Conservation (phyloP, 352 stramenopile genomes). For the Globisporangium orthogonon region DNA sequence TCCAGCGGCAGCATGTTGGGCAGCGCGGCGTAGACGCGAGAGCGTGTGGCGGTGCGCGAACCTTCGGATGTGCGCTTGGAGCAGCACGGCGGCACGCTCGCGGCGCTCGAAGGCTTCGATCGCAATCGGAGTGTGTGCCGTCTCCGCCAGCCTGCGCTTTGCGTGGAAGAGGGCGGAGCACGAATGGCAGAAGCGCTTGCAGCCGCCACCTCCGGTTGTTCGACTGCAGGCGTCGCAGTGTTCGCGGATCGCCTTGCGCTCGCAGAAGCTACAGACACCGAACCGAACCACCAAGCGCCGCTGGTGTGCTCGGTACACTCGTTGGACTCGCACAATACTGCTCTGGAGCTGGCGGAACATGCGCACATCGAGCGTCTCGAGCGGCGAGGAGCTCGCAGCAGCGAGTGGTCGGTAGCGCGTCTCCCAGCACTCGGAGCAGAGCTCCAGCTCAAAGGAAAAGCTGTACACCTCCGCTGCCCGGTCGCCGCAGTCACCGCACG, state of each 20-base stretch:
- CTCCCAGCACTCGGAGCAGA: conserved; percentile 28
- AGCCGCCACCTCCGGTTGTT: neutral
- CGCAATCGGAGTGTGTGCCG: conserved; percentile 14
- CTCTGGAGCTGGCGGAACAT: conserved; percentile 26
- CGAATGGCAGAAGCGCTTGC: conserved; percentile 34
- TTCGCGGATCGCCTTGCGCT: conserved; percentile 23
- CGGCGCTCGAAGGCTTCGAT: conserved; percentile 23
- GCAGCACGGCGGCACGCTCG: conserved; percentile 20
- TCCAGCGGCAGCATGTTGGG: conserved; percentile 18
- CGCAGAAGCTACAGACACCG: conserved; percentile 37
- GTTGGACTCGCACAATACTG: conserved; percentile 22
- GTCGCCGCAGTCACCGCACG: conserved; percentile 40
- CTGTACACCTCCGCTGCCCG: conserved; percentile 29
- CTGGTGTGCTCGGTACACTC: conserved; percentile 33
- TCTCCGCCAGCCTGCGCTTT: neutral
- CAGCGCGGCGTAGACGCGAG: conserved; percentile 10
- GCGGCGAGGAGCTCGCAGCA: neutral
- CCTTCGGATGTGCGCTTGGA: conserved; percentile 40
- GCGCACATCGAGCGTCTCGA: conserved; percentile 16
- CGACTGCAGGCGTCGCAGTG: conserved; percentile 32
- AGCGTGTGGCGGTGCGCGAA: conserved; percentile 36
- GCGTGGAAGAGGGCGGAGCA: conserved; percentile 33
- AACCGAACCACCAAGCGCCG: conserved; percentile 10
- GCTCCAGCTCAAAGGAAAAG: conserved; percentile 19
- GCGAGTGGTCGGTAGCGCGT: conserved; percentile 4